Base-by-base conservation (phyloP, 2,329 filamentous ascomycete genomes). In the Alternaria triticina region DNA sequence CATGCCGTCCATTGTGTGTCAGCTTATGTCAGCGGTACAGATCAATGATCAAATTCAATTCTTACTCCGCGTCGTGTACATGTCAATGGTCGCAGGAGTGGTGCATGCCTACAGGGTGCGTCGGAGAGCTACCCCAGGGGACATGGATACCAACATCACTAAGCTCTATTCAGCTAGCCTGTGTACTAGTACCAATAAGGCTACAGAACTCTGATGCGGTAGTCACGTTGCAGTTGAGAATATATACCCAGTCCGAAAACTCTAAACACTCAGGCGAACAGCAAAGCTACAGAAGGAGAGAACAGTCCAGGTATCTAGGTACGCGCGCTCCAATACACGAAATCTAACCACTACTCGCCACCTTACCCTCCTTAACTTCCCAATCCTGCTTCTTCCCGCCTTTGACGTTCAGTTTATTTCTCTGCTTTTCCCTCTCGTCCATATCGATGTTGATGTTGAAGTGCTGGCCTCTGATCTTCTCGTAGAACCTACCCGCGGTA, bases 371-470 rank as follows among this genome's bases (percentile, higher is more conserved):
- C 15, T 5, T 20, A 7, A 13, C 9, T 28, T 13, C 23, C 17
- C 54, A 22, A n/a, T 6, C 50, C 22, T 46, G 72, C 64, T 80
- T 77, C 55, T 67, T 70, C 25, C 76, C 70, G 2, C 20, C 49
- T 8, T 47, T 44, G 11, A 22, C 28, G 12, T 54, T 22, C 15
- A 59, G 11, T 22, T 44, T 62, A 22, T 46, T 59, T 50, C 71
- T 74, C 65, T 80, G 79, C 51, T 69, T 71, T 33, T 77, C 72
- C 27, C 79, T 62, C 61, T 79, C 78, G 13, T 74, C 59, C 8
- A 73, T 23, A 46, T 66, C 71, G 7, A 73, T 75, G 62, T 80
- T 80, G n/a, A 80, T 76, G 57, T 80, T 80, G 56, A 76, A 80
- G 69, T 79, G 77, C 43, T 65, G 66, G 2, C 65, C 65, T 33